These are phyloP conservation scores for Bipolaris zeicola DNA, from an alignment of 2,329 filamentous ascomycete genomes.

Conservation along the genomic window DNA sequence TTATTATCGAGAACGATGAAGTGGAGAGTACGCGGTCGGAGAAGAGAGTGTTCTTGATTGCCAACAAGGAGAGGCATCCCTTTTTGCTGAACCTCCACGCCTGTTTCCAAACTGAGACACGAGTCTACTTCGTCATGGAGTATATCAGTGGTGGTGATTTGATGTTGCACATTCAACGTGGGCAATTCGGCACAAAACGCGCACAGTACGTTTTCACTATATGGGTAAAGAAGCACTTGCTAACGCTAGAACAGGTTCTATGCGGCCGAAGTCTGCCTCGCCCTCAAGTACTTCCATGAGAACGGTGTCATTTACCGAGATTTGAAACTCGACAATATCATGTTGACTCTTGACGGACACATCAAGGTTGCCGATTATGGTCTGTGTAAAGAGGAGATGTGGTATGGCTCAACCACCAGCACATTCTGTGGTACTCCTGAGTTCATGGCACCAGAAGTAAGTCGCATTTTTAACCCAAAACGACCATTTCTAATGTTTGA, in stretches of 20 bases:
- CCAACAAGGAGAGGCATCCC: conserved; percentile 94
- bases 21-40: conserved; percentile 97
- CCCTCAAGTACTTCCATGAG: conserved; percentile 98
- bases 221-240: neutral
- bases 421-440: conserved; percentile 99
- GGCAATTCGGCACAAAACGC: conserved; percentile 92
- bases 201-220: conserved; percentile 73
- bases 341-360: conserved; percentile 91
- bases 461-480: conserved; percentile 6
- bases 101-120: conserved; percentile 98
- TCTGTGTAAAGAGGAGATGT: conserved; percentile 99
- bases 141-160: conserved; percentile 98
- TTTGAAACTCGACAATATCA: conserved; percentile 83
- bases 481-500: neutral
- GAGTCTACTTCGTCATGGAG: conserved; percentile 99
- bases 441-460: conserved; percentile 97
- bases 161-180: conserved; percentile 98
- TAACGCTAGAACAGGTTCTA: conserved; percentile 71
- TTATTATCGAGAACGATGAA: conserved; percentile 99
- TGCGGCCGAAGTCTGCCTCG: conserved; percentile 94
- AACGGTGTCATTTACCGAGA: conserved; percentile 97
- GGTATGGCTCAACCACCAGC: conserved; percentile 94
- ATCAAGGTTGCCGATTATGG: conserved; percentile 99
- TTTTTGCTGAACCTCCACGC: conserved; percentile 95
- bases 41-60: conserved; percentile 95